Evolutionary conservation across 2,329 filamentous ascomycete genomes (phyloP), one percentile per base, ranked within the genome.

Genomic region (Botrytis pseudocinerea): DNA sequence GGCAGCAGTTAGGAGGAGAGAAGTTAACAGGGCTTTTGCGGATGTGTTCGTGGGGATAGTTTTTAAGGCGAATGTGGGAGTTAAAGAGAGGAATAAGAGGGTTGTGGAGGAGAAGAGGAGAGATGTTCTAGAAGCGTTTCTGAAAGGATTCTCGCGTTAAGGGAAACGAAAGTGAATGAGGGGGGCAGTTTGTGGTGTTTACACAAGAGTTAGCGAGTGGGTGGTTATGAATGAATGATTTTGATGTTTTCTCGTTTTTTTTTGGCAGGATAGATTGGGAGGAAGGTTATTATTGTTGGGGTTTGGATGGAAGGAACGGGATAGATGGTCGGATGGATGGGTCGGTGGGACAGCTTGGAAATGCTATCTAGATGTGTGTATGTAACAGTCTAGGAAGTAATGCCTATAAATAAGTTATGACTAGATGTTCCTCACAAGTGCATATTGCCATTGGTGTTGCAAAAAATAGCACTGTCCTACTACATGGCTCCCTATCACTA

Each of bases 121-220:
- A 72, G 86, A 86, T 16, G 82, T 95, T 20, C 80, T 97, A 44
- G 92, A 94, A 80, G 83, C 93, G 42, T 97, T 97, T 76, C 79
- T 93, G 73, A 74, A 71, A 64, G 73, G 54, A 18, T 6, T 61
- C 35, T 57, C 46, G 25, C 28, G 40, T 70, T 70, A 42, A 70
- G 46, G 16, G 16, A n/a, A 32, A 4, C 5, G 4, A 6, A 1
- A 5, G 10, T 35, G 5, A 8, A 28, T 14, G 3, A 1, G 25
- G 9, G 22, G 2, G 22, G 22, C 4, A 1, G n/a, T 22, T 18
- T n/a, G 35, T 32, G 14, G 12, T 42, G 16, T 16, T 44, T 42
- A 42, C 8, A 16, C 25, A 42, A 59, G 18, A 48, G 54, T 42
- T 57, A 42, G 38, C 20, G 38, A 57, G 35, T 12, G 38, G 38